Conservation (phyloP, 108 stramenopile genomes). For the Fragilaria radians region DNA sequence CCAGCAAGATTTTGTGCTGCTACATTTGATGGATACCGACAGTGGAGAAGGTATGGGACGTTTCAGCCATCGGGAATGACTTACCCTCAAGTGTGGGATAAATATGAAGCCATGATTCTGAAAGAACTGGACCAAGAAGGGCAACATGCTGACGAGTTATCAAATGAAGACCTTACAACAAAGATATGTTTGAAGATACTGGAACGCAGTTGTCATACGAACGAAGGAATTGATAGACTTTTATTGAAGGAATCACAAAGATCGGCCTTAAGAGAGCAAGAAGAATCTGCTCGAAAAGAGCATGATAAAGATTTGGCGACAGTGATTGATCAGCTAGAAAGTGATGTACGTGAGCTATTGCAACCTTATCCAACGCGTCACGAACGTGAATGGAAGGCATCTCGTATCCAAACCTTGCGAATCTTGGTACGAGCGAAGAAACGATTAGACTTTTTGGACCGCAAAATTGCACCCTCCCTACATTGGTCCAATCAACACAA, state of each 20-base stretch:
- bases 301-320: background rate
- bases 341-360: slow-evolving; percentile 35
- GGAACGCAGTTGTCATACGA: slow-evolving; percentile 84
- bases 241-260: slow-evolving; percentile 18
- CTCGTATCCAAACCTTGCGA: background rate
- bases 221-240: slow-evolving; percentile 68
- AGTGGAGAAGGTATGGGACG: slow-evolving; percentile 68
- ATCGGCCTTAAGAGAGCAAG: background rate
- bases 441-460: background rate
- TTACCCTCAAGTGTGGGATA: slow-evolving; percentile 92
- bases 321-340: slow-evolving; percentile 30
- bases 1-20: slow-evolving; percentile 75
- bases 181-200: slow-evolving; percentile 84
- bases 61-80: slow-evolving; percentile 82
- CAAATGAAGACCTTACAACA: slow-evolving; percentile 70
- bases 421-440: slow-evolving; percentile 3
- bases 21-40: slow-evolving; percentile 87
- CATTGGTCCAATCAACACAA: too few relatives aligned
- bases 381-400: background rate
- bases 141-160: slow-evolving; percentile 28
- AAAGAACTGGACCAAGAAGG: slow-evolving; percentile 32
- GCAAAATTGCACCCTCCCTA: too few relatives aligned
- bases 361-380: slow-evolving; percentile 4
- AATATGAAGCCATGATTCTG: slow-evolving; percentile 76
- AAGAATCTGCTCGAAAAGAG: slow-evolving; percentile 11